Conservation (phyloP, 23 red algal genomes). For the Gracilaria caudata region DNA sequence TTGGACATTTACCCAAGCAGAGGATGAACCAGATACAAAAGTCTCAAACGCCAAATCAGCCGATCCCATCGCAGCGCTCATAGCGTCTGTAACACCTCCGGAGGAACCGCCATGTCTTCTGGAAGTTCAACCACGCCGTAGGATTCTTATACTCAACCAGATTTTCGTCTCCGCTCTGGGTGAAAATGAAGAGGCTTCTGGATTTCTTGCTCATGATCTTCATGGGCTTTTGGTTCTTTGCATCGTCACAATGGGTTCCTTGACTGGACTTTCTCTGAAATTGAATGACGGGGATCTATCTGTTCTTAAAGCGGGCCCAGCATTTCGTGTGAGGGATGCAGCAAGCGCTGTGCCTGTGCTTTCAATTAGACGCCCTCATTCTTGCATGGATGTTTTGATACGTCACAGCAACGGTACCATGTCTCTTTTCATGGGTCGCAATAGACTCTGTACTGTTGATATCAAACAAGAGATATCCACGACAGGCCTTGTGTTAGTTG, state of each 20-base stretch:
- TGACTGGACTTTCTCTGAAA: constrained; percentile 55
- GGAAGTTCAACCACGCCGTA: constrained; percentile 23
- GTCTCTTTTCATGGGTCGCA: constrained; percentile 59
- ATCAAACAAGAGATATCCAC: not conserved
- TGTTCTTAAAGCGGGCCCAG: constrained; percentile 2
- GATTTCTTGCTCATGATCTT: constrained; percentile 59
- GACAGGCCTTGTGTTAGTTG: not conserved
- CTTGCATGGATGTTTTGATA: constrained; percentile 54
- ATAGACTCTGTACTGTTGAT: constrained; percentile 45
- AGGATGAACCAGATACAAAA: constrained; percentile 16
- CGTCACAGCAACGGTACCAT: constrained; percentile 24
- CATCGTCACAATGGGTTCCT: constrained; percentile 12
- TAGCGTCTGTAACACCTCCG: not conserved
- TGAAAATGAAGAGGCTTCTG: constrained; percentile 6
- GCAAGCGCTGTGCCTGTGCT: constrained; percentile 51
- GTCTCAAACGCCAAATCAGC: not conserved
- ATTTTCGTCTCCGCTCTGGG: constrained; percentile 15
- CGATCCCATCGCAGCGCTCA: constrained; percentile 18
- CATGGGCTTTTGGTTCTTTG: constrained; percentile 62
- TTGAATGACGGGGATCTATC: constrained; percentile 8
- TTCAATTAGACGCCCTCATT: constrained; percentile 34
- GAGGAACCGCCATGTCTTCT: constrained; percentile 18
- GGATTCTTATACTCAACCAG: constrained; percentile 15
- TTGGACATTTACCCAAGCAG: constrained; percentile 30
- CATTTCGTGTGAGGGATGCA: constrained; percentile 55